Conservation (phyloP, 2,329 filamentous ascomycete genomes). For the Aspergillus niger region DNA sequence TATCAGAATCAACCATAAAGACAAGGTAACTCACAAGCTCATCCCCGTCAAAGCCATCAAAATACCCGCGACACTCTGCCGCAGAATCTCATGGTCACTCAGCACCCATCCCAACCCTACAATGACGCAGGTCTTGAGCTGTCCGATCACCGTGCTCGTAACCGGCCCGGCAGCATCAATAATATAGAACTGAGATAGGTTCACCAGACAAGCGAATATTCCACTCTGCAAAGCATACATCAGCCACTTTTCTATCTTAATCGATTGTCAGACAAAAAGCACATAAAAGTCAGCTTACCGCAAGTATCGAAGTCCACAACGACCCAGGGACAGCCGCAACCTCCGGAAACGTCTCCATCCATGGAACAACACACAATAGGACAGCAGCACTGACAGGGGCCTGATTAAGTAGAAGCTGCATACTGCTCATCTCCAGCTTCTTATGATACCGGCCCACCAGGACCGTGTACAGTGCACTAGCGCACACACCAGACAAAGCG, state of each 20-base stretch:
- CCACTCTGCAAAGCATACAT: constrained; percentile 17
- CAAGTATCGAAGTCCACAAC: constrained; percentile 21
- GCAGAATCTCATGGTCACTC: constrained; percentile 16
- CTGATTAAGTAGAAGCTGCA: constrained; percentile 27
- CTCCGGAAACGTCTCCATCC: constrained; percentile 17
- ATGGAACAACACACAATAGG: constrained; percentile 21
- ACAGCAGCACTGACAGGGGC: constrained; percentile 22
- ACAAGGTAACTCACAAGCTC: constrained; percentile 19
- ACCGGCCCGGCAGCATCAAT: constrained; percentile 54
- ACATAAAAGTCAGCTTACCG: constrained; percentile 4
- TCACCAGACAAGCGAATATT: constrained; percentile 25
- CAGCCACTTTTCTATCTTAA: too few relatives aligned
- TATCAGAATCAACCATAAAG: background rate
- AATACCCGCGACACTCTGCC: constrained; percentile 21
- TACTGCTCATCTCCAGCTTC: constrained; percentile 23
- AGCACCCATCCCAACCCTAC: constrained; percentile 62
- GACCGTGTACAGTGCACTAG: constrained; percentile 25
- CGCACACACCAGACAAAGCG: constrained; percentile 22
- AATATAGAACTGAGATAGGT: constrained; percentile 29
- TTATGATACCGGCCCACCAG: constrained; percentile 24
- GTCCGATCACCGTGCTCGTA: constrained; percentile 66
- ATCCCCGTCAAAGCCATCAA: constrained; percentile 24
- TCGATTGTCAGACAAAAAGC: background rate
- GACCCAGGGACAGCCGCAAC: constrained; percentile 18
- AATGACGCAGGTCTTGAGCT: constrained; percentile 67